These are phyloP conservation scores for Podospora sp. DNA, from an alignment of 495 filamentous ascomycete species.

Conservation along the genomic window DNA sequence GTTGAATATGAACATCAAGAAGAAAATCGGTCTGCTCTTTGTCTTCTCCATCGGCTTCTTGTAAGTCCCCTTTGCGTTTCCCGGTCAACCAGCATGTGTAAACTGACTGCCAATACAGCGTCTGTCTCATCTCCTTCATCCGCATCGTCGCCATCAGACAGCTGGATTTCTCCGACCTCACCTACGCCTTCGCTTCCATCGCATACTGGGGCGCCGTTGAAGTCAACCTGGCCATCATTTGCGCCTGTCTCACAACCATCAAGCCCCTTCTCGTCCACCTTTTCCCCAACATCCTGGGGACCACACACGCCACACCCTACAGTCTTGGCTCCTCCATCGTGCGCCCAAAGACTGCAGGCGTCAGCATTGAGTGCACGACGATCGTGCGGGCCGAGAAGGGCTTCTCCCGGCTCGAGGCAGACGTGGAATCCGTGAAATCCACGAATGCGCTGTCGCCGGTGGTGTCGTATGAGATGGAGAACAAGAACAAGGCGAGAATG, in stretches of 20 bases:
- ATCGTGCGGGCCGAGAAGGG: neutral
- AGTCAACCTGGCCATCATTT: conserved; percentile 35
- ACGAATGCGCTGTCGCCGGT: neutral
- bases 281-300: neutral
- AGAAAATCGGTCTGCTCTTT: conserved; percentile 27
- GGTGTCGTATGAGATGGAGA: neutral
- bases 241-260: conserved; percentile 35
- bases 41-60: conserved; percentile 27
- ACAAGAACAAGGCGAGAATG: neutral
- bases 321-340: neutral
- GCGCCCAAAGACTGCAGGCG: neutral
- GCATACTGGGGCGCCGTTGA: conserved; percentile 37
- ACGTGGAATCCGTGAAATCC: neutral
- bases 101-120: conserved; percentile 14
- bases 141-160: conserved; percentile 24
- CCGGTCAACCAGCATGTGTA: neutral
- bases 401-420: neutral
- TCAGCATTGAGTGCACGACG: neutral
- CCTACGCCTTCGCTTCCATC: conserved; percentile 19
- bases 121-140: conserved; percentile 36
- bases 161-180: conserved; percentile 26
- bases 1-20: conserved; percentile 25
- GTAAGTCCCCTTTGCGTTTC: conserved; percentile 20
- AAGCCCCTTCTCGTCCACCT: conserved; percentile 30
- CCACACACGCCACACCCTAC: neutral